Conservation (phyloP, 352 stramenopile genomes). For the Phytophthora ramorum region DNA sequence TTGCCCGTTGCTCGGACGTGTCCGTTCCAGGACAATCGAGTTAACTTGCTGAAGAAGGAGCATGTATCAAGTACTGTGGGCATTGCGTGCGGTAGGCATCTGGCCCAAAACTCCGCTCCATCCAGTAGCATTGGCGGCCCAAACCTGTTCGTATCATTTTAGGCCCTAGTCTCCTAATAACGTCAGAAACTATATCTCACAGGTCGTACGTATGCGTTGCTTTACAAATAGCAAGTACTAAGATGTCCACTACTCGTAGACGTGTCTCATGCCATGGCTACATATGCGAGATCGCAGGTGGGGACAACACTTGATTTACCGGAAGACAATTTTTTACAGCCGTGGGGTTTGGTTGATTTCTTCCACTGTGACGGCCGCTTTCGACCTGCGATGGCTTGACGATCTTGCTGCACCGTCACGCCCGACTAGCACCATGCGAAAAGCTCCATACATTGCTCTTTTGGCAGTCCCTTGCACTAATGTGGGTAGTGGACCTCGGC, state of each 20-base stretch:
- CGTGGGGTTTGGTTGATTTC: slow-evolving; percentile 35
- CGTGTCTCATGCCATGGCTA: slow-evolving; percentile 29
- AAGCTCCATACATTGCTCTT: slow-evolving; percentile 41
- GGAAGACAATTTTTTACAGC: slow-evolving; percentile 30
- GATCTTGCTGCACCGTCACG: slow-evolving; percentile 28
- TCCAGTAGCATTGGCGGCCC: slow-evolving; percentile 21
- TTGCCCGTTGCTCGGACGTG: neutral
- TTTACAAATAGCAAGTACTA: neutral
- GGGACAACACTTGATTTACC: slow-evolving; percentile 36
- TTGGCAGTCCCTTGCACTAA: slow-evolving; percentile 27
- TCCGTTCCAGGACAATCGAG: slow-evolving; percentile 15
- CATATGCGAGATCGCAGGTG: slow-evolving; percentile 26
- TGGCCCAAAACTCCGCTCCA: slow-evolving; percentile 23
- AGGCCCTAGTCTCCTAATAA: slow-evolving; percentile 3
- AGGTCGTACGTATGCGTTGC: slow-evolving; percentile 9
- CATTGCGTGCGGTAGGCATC: slow-evolving; percentile 21
- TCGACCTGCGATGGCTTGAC: slow-evolving; percentile 20
- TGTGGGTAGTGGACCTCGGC: slow-evolving; percentile 39
- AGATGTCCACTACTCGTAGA: neutral
- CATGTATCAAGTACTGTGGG: slow-evolving; percentile 29
- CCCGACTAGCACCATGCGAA: slow-evolving; percentile 23
- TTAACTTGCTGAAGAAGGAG: slow-evolving; percentile 19
- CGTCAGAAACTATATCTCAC: slow-evolving; percentile 4
- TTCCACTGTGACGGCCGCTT: slow-evolving; percentile 28
- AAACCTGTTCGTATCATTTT: slow-evolving; percentile 37